Evolutionary conservation across 2,329 filamentous ascomycete genomes (phyloP), one percentile per base, ranked within the genome.

Genomic region (Neofusicoccum ribis): DNA sequence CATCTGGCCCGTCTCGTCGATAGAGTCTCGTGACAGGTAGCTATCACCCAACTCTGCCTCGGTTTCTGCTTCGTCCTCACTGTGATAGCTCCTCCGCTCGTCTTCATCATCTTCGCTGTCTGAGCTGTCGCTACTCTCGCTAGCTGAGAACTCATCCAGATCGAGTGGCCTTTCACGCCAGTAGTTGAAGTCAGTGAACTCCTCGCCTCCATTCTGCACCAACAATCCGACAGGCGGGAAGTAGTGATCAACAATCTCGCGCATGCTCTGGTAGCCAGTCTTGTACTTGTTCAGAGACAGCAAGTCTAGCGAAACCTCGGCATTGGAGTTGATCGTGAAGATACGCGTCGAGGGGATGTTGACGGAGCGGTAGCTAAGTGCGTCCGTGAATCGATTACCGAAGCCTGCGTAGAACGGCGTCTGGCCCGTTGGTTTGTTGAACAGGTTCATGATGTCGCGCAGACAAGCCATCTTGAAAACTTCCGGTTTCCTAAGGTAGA

Each of bases 381-480:
- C 95, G 76, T 99, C 96, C 0, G 96, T 99, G 65, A 99, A 85
- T 64, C 95, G 89, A 77, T 99, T 99, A 66, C 96, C 95, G 73
- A 98, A 99, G 0, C 95, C 95, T 11, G 96, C 96, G 73, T 97
- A 98, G 74, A 99, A 99, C 0, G 95, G 94, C 17, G 89, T 92
- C 47, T 87, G 83, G 31, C 90, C 88, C 0, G 87, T 31, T 64
- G 77, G 70, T 72, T 79, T 72, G 71, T 73, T 89, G 73, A 97
- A 99, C 0, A 99, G 84, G 66, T 89, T 91, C 74, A 93, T 89
- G 70, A 99, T 98, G 76, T 99, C 95, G 46, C 95, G 89, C 20
- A 99, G 81, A 68, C 95, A 99, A 2, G 95, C 93, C 96, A 99
- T 99, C 80, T 99, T 99, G 86, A 99, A 99, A 7, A 99, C 92